These are phyloP conservation scores for Alternaria sp. DNA, from an alignment of 2,329 filamentous ascomycete genomes.

Conservation along the genomic window DNA sequence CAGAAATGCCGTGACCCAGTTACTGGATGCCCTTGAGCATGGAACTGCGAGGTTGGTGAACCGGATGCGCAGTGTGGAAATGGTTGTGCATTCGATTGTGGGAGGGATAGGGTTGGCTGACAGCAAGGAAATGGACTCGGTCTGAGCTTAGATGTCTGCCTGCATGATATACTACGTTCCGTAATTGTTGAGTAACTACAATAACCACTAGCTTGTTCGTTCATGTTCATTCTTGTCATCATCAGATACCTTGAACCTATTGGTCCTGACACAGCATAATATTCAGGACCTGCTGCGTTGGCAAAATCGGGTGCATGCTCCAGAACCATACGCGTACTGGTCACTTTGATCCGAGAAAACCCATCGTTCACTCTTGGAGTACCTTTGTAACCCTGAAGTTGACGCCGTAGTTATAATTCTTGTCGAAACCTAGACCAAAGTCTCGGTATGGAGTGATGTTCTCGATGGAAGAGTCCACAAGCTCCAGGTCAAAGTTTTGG, in stretches of 20 bases:
- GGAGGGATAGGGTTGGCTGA: background rate
- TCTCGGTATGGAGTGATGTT: conserved; percentile 16
- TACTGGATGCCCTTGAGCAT: background rate
- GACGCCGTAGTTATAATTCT: conserved; percentile 16
- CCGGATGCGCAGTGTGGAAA: background rate
- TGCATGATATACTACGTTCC: background rate
- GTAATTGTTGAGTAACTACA: too few relatives aligned
- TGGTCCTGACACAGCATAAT: background rate
- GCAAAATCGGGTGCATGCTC: background rate
- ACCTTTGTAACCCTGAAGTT: conserved; percentile 14
- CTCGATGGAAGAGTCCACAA: conserved; percentile 21
- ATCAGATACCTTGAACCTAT: background rate
- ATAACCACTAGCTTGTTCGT: background rate
- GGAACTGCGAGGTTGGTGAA: background rate
- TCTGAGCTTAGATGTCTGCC: too few relatives aligned
- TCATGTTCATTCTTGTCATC: background rate
- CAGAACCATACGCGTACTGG: background rate
- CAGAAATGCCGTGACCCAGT: background rate
- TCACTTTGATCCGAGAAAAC: too few relatives aligned
- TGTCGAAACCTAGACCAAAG: conserved; percentile 17
- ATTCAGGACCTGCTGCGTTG: background rate
- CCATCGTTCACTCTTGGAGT: background rate
- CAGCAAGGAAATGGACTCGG: background rate
- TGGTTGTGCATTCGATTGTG: background rate
- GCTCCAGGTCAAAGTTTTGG: conserved; percentile 17